Evolutionary conservation across 768 basidiomycete genomes (phyloP).

Genomic region (Ramaria sp.): DNA sequence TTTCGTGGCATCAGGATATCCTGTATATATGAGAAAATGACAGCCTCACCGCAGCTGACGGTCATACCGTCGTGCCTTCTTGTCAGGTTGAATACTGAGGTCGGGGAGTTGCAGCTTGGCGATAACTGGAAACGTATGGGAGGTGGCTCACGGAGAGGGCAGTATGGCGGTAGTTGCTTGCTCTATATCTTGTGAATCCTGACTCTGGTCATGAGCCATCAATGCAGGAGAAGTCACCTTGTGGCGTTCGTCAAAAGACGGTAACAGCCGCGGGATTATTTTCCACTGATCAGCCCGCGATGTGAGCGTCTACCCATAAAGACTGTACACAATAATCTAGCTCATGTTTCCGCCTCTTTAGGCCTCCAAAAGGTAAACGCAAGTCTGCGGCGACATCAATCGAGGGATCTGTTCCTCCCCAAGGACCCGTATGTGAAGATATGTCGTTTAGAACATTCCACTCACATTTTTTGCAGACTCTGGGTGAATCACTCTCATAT

Average conservation of each 20-base stretch:
- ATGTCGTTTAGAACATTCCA: not conserved
- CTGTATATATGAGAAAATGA: not conserved
- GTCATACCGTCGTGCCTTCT: constrained; percentile 86
- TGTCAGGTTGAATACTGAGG: constrained; percentile 59
- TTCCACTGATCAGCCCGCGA: not conserved
- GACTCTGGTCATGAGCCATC: constrained; percentile 7
- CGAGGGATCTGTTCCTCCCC: constrained; percentile 4
- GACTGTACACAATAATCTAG: not conserved
- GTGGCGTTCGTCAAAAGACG: not conserved
- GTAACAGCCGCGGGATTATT: not conserved
- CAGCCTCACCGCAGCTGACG: constrained; percentile 74
- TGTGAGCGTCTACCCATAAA: not conserved
- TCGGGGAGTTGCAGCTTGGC: constrained; percentile 1
- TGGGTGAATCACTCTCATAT: constrained; percentile 68
- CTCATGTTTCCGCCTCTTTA: constrained; percentile 7
- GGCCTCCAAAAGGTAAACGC: constrained; percentile 12
- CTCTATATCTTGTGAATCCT: constrained; percentile 38
- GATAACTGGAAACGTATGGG: constrained; percentile 11
- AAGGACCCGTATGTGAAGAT: not conserved
- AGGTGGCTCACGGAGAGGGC: constrained; percentile 20
- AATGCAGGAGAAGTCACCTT: not conserved
- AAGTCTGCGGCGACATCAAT: not conserved
- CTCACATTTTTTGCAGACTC: constrained; percentile 32
- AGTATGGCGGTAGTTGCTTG: constrained; percentile 29
- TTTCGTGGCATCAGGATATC: not conserved